A percentile compares a stretch with the other conserved stretches of the same genome.
These are phyloP conservation scores for Paramyrothecium roridum DNA, from an alignment of 2,329 filamentous ascomycete genomes.

Conservation along the genomic window DNA sequence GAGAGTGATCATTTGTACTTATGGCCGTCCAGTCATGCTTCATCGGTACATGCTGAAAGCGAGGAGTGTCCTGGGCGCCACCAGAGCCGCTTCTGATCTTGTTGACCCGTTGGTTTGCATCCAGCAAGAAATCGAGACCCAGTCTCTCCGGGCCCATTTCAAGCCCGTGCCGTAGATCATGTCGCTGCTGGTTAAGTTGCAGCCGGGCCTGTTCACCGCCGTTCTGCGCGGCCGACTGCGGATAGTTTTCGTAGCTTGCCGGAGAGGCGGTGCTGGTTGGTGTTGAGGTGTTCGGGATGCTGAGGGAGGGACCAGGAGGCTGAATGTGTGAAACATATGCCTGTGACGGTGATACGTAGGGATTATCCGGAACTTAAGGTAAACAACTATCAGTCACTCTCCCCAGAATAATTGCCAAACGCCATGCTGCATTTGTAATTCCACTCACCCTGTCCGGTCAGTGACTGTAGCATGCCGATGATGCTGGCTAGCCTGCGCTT, in stretches of 20 bases:
- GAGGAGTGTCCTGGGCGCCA: slow-evolving; percentile 41
- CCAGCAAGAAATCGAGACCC: slow-evolving; percentile 71
- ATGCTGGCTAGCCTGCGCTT: slow-evolving; percentile 64
- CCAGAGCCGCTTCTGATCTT: slow-evolving; percentile 49
- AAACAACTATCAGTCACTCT: neutral
- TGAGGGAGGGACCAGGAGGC: slow-evolving; percentile 11
- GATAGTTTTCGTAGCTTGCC: slow-evolving; percentile 12
- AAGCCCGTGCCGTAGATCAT: slow-evolving; percentile 50
- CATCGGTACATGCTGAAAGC: slow-evolving; percentile 44
- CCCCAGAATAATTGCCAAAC: no score
- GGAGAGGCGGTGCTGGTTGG: slow-evolving; percentile 19
- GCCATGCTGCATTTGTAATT: no score
- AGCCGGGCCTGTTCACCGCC: neutral
- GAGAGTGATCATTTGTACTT: slow-evolving; percentile 14
- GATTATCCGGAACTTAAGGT: slow-evolving; percentile 19
- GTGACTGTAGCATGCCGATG: slow-evolving; percentile 60
- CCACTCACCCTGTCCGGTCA: slow-evolving; percentile 36
- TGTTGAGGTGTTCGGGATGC: slow-evolving; percentile 21
- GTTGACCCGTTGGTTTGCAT: slow-evolving; percentile 52
- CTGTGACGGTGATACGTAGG: slow-evolving; percentile 28
- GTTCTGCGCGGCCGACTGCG: neutral
- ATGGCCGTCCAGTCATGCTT: slow-evolving; percentile 46
- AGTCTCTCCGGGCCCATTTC: slow-evolving; percentile 65
- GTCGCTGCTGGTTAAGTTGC: slow-evolving; percentile 43
- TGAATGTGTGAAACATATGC: slow-evolving; percentile 19